Conservation (phyloP, 495 filamentous ascomycete genomes). For the Tuber microsphaerosporum region DNA sequence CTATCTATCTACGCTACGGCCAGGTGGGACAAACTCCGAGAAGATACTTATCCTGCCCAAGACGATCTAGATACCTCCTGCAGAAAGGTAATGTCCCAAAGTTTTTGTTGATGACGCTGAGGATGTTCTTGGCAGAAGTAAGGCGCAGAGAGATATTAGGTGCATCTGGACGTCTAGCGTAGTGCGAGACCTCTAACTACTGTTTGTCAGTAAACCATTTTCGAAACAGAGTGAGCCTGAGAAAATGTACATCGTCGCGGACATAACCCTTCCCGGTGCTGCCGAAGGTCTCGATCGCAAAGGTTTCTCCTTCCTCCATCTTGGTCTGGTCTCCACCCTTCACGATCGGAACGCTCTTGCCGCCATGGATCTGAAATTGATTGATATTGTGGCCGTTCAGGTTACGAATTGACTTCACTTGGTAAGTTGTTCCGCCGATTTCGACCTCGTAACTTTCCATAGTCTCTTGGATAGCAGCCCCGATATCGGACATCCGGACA, state of each 20-base stretch:
- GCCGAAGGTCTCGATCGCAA: conserved; percentile 90
- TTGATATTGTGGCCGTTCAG: conserved; percentile 84
- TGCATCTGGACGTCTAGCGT: conserved; percentile 59
- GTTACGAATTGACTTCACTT: conserved; percentile 79
- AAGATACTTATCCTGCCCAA: conserved; percentile 83
- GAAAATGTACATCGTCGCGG: conserved; percentile 59
- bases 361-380: conserved; percentile 79
- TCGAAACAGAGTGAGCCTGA: conserved; percentile 3
- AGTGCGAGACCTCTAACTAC: conserved; percentile 66
- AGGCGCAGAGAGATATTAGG: conserved; percentile 61
- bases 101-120: conserved; percentile 85
- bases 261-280: conserved; percentile 85
- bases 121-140: conserved; percentile 69
- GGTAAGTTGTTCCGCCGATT: conserved; percentile 66
- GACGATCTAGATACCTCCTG: conserved; percentile 72
- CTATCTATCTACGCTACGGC: background rate
- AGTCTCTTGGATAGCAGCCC: conserved; percentile 69
- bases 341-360: conserved; percentile 83
- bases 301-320: conserved; percentile 92
- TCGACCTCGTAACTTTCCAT: conserved; percentile 89
- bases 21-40: conserved; percentile 56
- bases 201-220: conserved; percentile 13
- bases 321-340: conserved; percentile 71
- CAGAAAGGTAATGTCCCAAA: conserved; percentile 85
- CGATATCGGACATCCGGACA: conserved; percentile 68